These are phyloP conservation scores for Cutaneotrichosporon sp. DNA, from an alignment of 1,284 basidiomycete genomes.

Conservation along the genomic window DNA sequence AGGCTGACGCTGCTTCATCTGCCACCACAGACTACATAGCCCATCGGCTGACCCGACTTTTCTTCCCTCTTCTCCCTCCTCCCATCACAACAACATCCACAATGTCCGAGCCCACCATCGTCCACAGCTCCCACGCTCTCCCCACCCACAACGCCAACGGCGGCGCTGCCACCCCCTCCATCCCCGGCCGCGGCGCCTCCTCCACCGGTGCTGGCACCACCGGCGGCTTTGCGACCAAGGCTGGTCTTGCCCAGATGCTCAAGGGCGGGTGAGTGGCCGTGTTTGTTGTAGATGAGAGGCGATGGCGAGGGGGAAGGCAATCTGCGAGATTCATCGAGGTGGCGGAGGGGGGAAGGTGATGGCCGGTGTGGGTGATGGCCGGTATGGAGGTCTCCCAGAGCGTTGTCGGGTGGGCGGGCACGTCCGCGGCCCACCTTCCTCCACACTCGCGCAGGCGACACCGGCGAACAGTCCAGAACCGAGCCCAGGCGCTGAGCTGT, in stretches of 20 bases:
- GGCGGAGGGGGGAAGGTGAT: too few relatives aligned
- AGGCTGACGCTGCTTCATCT: not conserved
- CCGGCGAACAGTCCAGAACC: too few relatives aligned
- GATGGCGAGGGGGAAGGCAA: too few relatives aligned
- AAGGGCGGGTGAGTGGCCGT: conserved; percentile 66
- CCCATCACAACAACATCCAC: conserved; percentile 56
- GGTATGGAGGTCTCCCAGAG: too few relatives aligned
- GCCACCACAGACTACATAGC: not conserved
- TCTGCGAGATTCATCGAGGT: too few relatives aligned
- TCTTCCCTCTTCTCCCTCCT: conserved; percentile 62
- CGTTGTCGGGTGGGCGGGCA: too few relatives aligned
- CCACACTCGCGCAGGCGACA: too few relatives aligned
- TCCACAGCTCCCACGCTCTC: conserved; percentile 13
- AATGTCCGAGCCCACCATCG: conserved; percentile 28
- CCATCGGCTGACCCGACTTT: not conserved
- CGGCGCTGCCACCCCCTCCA: conserved; percentile 19
- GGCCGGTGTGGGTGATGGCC: too few relatives aligned
- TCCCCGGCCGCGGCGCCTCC: conserved; percentile 20
- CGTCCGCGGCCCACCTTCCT: too few relatives aligned
- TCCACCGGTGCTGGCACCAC: conserved; percentile 53
- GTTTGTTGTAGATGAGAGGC: too few relatives aligned
- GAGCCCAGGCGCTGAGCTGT: not conserved
- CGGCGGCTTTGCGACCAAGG: conserved; percentile 91
- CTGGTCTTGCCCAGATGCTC: conserved; percentile 90
- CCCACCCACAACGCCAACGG: conserved; percentile 6